Evolutionary conservation across 257 asterid genomes (phyloP), one percentile per base, ranked within the genome.

Genomic region (Rehmannia glutinosa): DNA sequence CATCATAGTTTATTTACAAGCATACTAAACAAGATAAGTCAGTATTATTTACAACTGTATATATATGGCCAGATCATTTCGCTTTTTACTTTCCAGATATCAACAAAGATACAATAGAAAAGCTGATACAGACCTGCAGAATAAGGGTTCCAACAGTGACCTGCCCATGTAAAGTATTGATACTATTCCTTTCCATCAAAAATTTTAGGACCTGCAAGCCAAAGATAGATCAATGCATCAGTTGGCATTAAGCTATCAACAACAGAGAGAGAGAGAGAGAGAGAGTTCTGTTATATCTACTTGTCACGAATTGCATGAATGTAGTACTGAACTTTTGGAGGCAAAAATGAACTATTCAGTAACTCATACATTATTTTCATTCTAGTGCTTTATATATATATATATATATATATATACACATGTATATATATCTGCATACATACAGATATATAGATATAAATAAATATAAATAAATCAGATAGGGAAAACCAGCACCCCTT

Each of bases 111-210:
- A 66, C 66, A 24, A 41, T 53, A 27, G 23, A 42, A 62, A 69
- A 57, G 75, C 23, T 60, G 66, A 70, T 59, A 62, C 75, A 35
- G 33, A 86, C 97, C 95, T 90, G 95, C 55, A 87, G 80, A 73
- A 90, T 78, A 59, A 90, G 93, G 68, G 82, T 90, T 77, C 97
- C 97, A 70, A 90, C 83, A 2, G 91, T 90, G 70, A 90, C 91
- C 83, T 87, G 97, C 73, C 97, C 93, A 61, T 87, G 84, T 58
- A 85, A 80, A 5, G 86, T 82, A 71, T 78, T 83, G 62, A 82
- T 81, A 55, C 87, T 77, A 72, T 80, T 90, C 73, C 74, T 87
- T 66, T 90, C 97, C 97, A 90, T 87, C 82, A 90, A 78, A 80
- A 85, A 90, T 62, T 90, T 90, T 70, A 90, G 71, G 46, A 90